Evolutionary conservation across 345 rosid genomes (phyloP), one percentile per base, ranked within the genome.

Genomic region (Cardiospermum halicacabum): DNA sequence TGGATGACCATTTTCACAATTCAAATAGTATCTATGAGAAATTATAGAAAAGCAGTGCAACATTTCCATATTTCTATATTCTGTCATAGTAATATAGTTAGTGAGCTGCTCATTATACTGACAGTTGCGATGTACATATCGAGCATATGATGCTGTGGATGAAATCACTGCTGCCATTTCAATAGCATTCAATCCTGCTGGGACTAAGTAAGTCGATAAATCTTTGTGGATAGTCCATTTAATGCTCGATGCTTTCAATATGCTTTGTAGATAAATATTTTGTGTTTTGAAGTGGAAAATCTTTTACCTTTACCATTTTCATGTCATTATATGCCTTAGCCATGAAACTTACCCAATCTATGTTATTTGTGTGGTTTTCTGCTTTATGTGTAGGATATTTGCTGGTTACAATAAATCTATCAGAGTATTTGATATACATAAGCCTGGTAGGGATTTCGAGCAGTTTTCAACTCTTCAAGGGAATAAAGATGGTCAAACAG

Each of bases 91-190:
- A 57, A 18, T 32, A 28, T 39, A 39, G 69, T 18, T 71, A 55
- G 54, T 50, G 10, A 34, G n/a, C 64, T 68, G 49, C 57, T 22
- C 2, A 13, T 49, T 27, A 31, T 69, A 53, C 53, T 73, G 27
- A 45, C 39, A 94, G 99, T 78, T 94, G 56, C 95, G 97, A 19
- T 91, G 97, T 70, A 89, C 99, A 1, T 94, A 94, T 64, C 89
- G 97, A 53, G 99, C 99, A 53, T 94, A 89, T 78, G 95, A 94
- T 89, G 88, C 91, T 25, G 80, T 89, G 74, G 97, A 94, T 78
- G 99, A 94, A 78, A 91, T 94, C 36, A 85, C 91, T 66, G 96
- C 99, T 67, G 97, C 97, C 58, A 75, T 87, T 75, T 91, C 99
- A 48, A 56, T 85, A 73, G 88, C 93, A 66, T 87, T 94, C 58